Base-by-base conservation (phyloP, 176 grass and related monocot species). In the Musa itinerans region DNA sequence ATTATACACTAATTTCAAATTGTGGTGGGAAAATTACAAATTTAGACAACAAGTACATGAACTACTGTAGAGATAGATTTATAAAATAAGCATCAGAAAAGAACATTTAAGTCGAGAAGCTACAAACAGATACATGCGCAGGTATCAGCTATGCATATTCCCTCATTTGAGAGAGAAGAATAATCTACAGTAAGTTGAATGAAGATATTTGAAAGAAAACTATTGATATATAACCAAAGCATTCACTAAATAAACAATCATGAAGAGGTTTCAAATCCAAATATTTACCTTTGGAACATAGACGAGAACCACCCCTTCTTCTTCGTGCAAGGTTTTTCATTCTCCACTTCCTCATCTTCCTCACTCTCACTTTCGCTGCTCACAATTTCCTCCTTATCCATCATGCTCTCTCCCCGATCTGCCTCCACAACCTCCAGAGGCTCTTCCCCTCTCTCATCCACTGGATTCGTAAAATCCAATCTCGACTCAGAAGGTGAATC, bases 261-360 rank as follows among this genome's bases (percentile, higher is more conserved):
- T 43, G 34, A 12, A 6, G 57, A 74, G 25, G 14, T 2, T 13
- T 43, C 9, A 14, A 68, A 68, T 17, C 26, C 11, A 9, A 16
- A 15, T 63, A 8, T 48, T 68, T 92, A 98, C 94, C 94, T 97
- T 78, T 91, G 76, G 63, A 98, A 89, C 86, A 98, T 91, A 10
- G 90, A 89, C 29, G 88, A 83, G 80, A 97, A 93, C 94, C 94
- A 98, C 17, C 94, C 85, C 61, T 93, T 93, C 79, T 92, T 92
- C 54, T 91, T 91, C 1, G 88, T 69, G 24, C 74, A 79, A 78
- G 62, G 63, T 59, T 68, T 78, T 8, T 63, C 76, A 34, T 66
- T 74, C 63, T 83, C 83, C 67, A 68, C 81, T 68, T 64, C 84
- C 25, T 79, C 89, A 16, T 89, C 79, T 23, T 92, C 85, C 22